Evolutionary conservation across 2,329 filamentous ascomycete species (phyloP), one percentile per base, ranked within the genome.

Genomic region (Neofusicoccum laricinum): DNA sequence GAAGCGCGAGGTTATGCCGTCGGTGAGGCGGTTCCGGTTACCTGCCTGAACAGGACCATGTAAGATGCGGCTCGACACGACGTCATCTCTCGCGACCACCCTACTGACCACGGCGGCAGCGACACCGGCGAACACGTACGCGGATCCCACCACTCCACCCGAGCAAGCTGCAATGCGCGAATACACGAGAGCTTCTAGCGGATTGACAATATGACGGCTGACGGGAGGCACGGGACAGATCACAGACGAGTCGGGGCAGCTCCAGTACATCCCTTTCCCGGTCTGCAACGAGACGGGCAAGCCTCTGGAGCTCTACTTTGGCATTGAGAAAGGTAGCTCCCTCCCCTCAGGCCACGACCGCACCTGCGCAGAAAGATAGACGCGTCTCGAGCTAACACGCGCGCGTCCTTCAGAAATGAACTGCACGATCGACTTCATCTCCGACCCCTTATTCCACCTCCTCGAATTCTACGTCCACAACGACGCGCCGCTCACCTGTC

Each of bases 381-480:
- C 30, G 34, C 43, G 15, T 17, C 43, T 15, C 6, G 17, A 41
- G 45, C 45, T 62, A 45, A 62, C 45, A 19, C 12, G n/a, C 30
- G 15, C 12, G 15, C 21, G 34, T 30, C 34, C 10, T 21, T 19
- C 58, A 76, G 93, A 96, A 75, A 79, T 92, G 70, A 94, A 94
- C 80, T 95, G 91, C 82, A 95, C 91, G 63, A 88, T 95, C 71
- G 82, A 89, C 73, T 85, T 91, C 78, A 84, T 94, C 71, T 84
- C 85, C 71, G 91, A 94, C 75, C 86, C 90, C 45, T 90, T 93
- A 83, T 95, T 92, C 83, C 91, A 95, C 79, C 85, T 94, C 59
- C 89, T 94, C 80, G 91, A 98, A 80, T 98, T 97, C 84, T 98
- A 98, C 84, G 89, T 98, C 76, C 95, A 98, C 84, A 93, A 90